Conservation (phyloP, 495 filamentous ascomycete species). For the Penicillium antarcticum region DNA sequence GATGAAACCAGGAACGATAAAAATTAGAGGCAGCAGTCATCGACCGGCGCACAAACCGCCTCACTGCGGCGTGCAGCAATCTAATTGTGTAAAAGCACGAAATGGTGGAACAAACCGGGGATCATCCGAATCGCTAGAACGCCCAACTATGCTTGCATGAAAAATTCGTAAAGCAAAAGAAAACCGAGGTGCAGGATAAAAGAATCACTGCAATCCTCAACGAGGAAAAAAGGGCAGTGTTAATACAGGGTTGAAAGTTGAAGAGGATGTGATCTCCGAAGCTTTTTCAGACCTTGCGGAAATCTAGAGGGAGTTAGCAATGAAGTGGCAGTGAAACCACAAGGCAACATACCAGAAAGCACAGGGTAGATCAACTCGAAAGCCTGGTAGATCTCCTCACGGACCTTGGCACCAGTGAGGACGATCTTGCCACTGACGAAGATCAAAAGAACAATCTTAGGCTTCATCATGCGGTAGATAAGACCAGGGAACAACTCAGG, state of each 20-base stretch:
- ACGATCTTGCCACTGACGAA: slow-evolving; percentile 99
- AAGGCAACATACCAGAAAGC: slow-evolving; percentile 67
- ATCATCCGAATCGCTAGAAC: slow-evolving; percentile 47
- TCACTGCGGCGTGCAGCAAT: slow-evolving; percentile 50
- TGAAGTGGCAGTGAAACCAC: neutral
- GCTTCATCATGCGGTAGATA: slow-evolving; percentile 99
- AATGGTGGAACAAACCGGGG: slow-evolving; percentile 25
- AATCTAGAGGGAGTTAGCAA: slow-evolving; percentile 49
- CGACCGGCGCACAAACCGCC: slow-evolving; percentile 64
- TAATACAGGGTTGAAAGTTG: slow-evolving; percentile 54
- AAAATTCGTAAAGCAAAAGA: slow-evolving; percentile 30
- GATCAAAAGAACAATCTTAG: slow-evolving; percentile 97
- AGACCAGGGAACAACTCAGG: slow-evolving; percentile 98
- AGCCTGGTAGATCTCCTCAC: slow-evolving; percentile 97
- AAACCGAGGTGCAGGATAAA: slow-evolving; percentile 11
- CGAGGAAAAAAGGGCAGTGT: slow-evolving; percentile 42
- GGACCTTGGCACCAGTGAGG: slow-evolving; percentile 94
- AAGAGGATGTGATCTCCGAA: slow-evolving; percentile 23
- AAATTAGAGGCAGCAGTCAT: slow-evolving; percentile 43
- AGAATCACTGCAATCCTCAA: slow-evolving; percentile 35
- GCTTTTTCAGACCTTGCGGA: slow-evolving; percentile 57
- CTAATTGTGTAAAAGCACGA: slow-evolving; percentile 38
- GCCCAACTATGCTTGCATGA: slow-evolving; percentile 49
- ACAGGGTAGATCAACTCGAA: slow-evolving; percentile 99
- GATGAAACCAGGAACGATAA: slow-evolving; percentile 14